Evolutionary conservation across 2,329 filamentous ascomycete genomes (phyloP).

Genomic region (Atkinsonella texensis): DNA sequence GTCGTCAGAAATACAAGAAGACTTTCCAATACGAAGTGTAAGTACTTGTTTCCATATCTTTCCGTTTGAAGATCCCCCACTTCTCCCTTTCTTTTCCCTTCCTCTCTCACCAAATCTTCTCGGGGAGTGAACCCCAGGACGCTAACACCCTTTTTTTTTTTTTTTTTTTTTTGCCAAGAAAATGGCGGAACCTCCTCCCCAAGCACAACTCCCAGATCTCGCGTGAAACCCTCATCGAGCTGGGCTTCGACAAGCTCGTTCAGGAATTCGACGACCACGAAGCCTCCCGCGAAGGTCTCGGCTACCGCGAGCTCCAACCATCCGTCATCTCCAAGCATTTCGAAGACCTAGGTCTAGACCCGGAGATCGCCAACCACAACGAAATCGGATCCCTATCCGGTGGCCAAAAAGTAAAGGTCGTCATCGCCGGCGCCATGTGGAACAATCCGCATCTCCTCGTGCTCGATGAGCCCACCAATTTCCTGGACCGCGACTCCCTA

Average conservation of each 20-base stretch:
- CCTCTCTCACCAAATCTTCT: not conserved
- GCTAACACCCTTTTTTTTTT: not conserved
- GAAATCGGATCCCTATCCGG: conserved; percentile 92
- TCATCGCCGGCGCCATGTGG: conserved; percentile 93
- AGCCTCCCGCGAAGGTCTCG: conserved; percentile 93
- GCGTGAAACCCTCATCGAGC: conserved; percentile 75
- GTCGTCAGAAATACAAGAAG: conserved; percentile 98
- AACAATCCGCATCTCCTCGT: conserved; percentile 97
- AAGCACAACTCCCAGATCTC: conserved; percentile 92
- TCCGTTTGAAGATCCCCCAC: too few relatives aligned
- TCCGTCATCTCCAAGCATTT: conserved; percentile 97
- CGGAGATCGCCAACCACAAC: conserved; percentile 98
- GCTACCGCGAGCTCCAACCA: conserved; percentile 86
- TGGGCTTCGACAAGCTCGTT: conserved; percentile 84
- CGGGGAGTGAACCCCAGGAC: conserved; percentile 15
- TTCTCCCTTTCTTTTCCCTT: not conserved
- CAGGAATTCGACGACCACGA: conserved; percentile 99
- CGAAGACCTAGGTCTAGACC: conserved; percentile 89
- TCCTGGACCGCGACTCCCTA: conserved; percentile 94
- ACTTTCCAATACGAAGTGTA: conserved; percentile 94
- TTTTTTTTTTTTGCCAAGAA: conserved; percentile 32
- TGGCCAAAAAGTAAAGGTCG: conserved; percentile 98
- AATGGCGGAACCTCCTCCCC: conserved; percentile 80
- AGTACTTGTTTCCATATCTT: too few relatives aligned
- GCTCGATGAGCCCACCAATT: conserved; percentile 97